phyloP scores from a whole-genome alignment of 768 basidiomycete genomes.

The Lactarius sanguifluus region DNA sequence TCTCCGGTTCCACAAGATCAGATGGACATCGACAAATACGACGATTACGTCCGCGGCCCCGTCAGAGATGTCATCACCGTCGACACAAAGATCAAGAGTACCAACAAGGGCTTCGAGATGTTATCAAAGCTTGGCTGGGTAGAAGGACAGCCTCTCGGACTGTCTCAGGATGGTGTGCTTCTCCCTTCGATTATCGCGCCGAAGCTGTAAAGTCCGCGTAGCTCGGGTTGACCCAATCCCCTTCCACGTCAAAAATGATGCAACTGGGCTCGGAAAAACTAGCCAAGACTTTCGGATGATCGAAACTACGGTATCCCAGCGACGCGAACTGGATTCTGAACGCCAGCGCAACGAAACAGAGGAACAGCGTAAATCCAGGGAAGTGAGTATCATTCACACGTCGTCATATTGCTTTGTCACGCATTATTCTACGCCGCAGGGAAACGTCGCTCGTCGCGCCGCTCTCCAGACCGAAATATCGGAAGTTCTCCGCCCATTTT shows the following conservation, averaged over 20 bases:
- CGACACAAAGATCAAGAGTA: constrained; percentile 74
- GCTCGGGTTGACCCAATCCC: constrained; percentile 84
- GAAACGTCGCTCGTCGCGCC: constrained; percentile 58
- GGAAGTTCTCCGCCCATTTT: constrained; percentile 68
- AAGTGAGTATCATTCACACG: constrained; percentile 45
- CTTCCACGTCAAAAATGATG: constrained; percentile 74
- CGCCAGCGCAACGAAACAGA: constrained; percentile 77
- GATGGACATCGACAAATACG: constrained; percentile 64
- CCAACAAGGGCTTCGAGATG: constrained; percentile 80
- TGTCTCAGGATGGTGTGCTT: constrained; percentile 68
- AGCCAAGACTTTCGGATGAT: constrained; percentile 82
- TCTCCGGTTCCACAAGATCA: constrained; percentile 54
- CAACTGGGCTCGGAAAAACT: constrained; percentile 76
- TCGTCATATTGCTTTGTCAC: background rate
- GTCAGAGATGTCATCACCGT: constrained; percentile 72
- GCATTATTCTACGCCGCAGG: constrained; percentile 41
- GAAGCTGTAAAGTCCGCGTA: constrained; percentile 34
- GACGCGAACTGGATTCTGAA: constrained; percentile 78
- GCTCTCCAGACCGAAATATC: constrained; percentile 70
- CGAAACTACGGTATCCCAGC: constrained; percentile 79
- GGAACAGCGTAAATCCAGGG: constrained; percentile 69
- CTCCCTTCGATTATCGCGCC: constrained; percentile 13
- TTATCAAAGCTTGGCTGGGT: constrained; percentile 81
- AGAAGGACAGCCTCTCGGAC: constrained; percentile 74
- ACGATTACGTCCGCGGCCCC: constrained; percentile 55